Conservation (phyloP, 164 flowering plant species). For the Kalanchoe fedtschenkoi region DNA sequence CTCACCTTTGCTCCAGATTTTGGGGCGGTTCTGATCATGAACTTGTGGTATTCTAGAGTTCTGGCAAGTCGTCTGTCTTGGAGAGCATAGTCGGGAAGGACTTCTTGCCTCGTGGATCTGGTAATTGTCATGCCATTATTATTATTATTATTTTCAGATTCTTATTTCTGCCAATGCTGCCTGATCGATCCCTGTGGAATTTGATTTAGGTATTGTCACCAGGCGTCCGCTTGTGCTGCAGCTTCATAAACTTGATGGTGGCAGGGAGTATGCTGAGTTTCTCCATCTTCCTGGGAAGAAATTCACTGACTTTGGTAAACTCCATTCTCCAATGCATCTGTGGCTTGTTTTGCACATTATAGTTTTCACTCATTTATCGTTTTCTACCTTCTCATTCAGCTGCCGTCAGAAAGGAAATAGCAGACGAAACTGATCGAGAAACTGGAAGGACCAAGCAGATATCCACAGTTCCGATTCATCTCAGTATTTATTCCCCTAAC, state of each 20-base stretch:
- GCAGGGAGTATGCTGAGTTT: constrained; percentile 88
- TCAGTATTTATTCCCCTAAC: constrained; percentile 79
- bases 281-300: constrained; percentile 68
- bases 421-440: constrained; percentile 93
- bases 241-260: constrained; percentile 73
- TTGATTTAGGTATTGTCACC: constrained; percentile 75
- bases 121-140: constrained; percentile 15
- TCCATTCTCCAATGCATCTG: background rate
- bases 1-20: too few species aligned
- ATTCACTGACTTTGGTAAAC: constrained; percentile 73
- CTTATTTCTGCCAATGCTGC: background rate
- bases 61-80: constrained; percentile 73
- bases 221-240: constrained; percentile 86
- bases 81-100: constrained; percentile 80
- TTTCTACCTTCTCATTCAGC: constrained; percentile 29
- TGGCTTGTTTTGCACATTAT: too few species aligned
- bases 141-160: background rate
- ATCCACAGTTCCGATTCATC: constrained; percentile 83
- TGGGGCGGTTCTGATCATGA: too few species aligned
- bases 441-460: constrained; percentile 73
- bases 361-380: background rate
- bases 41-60: constrained; percentile 29
- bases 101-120: constrained; percentile 79
- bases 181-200: background rate
- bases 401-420: constrained; percentile 84